These are phyloP conservation scores for Themeda triandra DNA, from an alignment of 176 grass and related monocot genomes.

Conservation along the genomic window DNA sequence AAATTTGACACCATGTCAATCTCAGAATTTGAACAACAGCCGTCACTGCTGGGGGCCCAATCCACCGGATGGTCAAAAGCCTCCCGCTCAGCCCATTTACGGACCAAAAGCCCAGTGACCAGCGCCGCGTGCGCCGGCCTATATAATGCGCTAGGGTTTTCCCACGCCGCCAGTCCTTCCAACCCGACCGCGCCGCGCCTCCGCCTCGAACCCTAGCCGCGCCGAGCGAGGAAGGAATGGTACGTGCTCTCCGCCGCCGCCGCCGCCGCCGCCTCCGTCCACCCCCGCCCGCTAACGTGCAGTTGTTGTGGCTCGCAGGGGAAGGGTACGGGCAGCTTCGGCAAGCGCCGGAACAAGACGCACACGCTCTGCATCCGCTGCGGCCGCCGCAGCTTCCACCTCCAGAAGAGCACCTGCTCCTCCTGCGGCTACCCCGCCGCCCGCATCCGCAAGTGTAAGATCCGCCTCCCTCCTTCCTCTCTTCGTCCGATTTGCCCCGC, in stretches of 20 bases:
- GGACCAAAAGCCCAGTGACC: constrained; percentile 4
- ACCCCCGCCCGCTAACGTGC: background rate
- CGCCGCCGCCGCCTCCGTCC: background rate
- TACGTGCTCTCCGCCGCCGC: background rate
- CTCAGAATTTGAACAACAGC: too few relatives aligned
- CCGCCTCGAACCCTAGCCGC: background rate
- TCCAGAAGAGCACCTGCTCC: constrained; percentile 91
- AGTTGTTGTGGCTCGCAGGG: constrained; percentile 5
- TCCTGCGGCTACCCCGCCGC: constrained; percentile 81
- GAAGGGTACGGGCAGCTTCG: constrained; percentile 88
- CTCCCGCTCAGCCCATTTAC: background rate
- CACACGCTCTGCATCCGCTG: constrained; percentile 92
- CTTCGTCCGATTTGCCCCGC: background rate
- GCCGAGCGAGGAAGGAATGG: constrained; percentile 25
- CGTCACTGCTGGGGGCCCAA: too few relatives aligned
- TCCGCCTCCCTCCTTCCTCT: background rate
- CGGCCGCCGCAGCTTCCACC: constrained; percentile 88
- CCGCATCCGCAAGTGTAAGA: constrained; percentile 97
- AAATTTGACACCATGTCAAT: too few relatives aligned
- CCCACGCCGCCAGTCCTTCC: background rate
- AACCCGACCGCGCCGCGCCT: background rate
- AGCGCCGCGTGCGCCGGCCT: background rate
- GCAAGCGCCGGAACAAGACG: constrained; percentile 96
- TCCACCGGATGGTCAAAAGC: too few relatives aligned
- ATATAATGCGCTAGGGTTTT: constrained; percentile 23